Evolutionary conservation across 306 rosid genomes (phyloP).

Genomic region (Malus orientalis): DNA sequence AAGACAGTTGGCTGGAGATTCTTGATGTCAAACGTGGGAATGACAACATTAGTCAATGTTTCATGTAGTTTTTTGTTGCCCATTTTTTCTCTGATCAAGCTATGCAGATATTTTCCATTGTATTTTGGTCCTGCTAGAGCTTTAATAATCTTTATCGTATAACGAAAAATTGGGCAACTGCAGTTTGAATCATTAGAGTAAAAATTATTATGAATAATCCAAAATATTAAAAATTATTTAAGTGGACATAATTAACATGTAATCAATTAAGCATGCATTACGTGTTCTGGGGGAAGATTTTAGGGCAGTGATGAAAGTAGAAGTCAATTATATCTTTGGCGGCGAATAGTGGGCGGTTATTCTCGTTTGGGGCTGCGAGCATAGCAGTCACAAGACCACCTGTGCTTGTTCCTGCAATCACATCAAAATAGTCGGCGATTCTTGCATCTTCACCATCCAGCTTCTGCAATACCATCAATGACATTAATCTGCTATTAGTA

Average conservation of each 20-base stretch:
- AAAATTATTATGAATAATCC: background rate
- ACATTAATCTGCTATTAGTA: background rate
- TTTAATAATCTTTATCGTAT: background rate
- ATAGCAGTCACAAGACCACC: constrained; percentile 63
- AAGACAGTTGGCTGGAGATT: constrained; percentile 49
- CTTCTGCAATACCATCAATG: constrained; percentile 21
- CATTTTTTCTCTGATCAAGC: constrained; percentile 16
- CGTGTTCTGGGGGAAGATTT: constrained; percentile 38
- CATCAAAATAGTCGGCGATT: constrained; percentile 49
- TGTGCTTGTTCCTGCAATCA: constrained; percentile 64
- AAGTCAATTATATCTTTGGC: constrained; percentile 53
- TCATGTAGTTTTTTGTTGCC: constrained; percentile 22
- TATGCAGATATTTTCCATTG: constrained; percentile 37
- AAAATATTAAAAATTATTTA: too few species aligned
- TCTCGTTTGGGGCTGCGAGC: constrained; percentile 43
- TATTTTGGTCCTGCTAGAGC: constrained; percentile 40
- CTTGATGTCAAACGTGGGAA: constrained; percentile 58
- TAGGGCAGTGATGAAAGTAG: constrained; percentile 42
- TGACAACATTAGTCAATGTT: constrained; percentile 42
- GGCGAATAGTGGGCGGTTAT: constrained; percentile 40
- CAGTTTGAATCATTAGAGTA: background rate
- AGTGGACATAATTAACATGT: background rate
- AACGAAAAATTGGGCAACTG: background rate
- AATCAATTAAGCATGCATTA: background rate
- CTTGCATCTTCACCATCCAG: constrained; percentile 52